Percentiles rank a stretch among this genome's conserved stretches.
phyloP scores from a whole-genome alignment of 768 basidiomycete species.

The Cyclocybe cylindracea region DNA sequence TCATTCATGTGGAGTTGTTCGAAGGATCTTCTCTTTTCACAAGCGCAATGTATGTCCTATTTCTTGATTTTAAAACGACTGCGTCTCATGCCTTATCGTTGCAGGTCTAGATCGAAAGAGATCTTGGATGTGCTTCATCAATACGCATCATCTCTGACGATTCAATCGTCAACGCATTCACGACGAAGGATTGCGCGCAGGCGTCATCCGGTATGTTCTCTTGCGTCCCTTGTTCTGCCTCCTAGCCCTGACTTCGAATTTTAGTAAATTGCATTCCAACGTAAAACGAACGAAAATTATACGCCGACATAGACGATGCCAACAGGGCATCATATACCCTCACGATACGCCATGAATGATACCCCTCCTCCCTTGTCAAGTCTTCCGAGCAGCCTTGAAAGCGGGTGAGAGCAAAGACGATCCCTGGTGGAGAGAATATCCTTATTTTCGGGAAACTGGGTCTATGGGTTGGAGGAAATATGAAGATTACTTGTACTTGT shows the following conservation, averaged over 20 bases:
- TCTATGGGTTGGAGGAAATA: too few species aligned
- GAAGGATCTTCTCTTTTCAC: too few species aligned
- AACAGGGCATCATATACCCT: too few species aligned
- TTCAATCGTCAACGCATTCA: conserved; percentile 1
- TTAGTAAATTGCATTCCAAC: not conserved
- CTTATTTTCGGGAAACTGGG: too few species aligned
- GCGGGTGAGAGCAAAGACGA: too few species aligned
- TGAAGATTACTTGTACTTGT: too few species aligned
- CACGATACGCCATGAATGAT: too few species aligned
- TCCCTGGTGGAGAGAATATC: too few species aligned
- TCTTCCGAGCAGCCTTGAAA: too few species aligned
- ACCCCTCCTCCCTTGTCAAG: too few species aligned
- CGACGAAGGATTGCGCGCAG: conserved; percentile 14
- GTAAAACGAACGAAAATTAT: too few species aligned
- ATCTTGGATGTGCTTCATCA: conserved; percentile 4
- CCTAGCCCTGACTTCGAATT: not conserved
- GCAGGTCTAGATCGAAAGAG: conserved; percentile 4
- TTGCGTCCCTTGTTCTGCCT: not conserved
- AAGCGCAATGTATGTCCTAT: not conserved
- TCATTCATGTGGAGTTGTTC: not conserved
- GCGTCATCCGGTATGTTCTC: conserved; percentile 20
- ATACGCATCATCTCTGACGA: conserved; percentile 1
- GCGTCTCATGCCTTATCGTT: not conserved
- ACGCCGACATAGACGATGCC: too few species aligned
- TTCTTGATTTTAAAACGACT: not conserved